A percentile compares a stretch with the other conserved stretches of the same genome.
Evolutionary conservation across 164 flowering plant species (phyloP).

Genomic region (Vitis cinerea): DNA sequence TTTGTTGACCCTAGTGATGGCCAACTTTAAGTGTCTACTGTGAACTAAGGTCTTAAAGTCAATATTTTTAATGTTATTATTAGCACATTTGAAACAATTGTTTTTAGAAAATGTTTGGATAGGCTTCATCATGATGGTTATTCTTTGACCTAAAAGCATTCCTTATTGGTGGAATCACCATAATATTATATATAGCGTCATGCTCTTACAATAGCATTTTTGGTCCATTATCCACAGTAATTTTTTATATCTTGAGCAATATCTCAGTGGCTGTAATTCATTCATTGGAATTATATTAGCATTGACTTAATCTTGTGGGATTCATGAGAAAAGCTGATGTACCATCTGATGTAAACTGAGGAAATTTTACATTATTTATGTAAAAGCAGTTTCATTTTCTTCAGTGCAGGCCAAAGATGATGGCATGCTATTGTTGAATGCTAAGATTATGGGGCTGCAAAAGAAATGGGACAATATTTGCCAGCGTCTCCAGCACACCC

Average conservation of each 20-base stretch:
- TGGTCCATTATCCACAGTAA: too few relatives aligned
- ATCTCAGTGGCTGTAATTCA: not conserved
- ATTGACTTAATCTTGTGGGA: not conserved
- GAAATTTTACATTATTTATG: conserved; percentile 1
- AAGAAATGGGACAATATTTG: conserved; percentile 55
- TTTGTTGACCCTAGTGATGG: not conserved
- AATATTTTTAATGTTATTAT: not conserved
- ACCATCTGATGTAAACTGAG: too few relatives aligned
- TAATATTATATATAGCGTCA: too few relatives aligned
- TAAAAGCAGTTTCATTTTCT: conserved; percentile 31
- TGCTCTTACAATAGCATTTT: too few relatives aligned
- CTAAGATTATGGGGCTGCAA: conserved; percentile 39
- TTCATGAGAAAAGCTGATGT: not conserved
- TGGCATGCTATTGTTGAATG: conserved; percentile 31
- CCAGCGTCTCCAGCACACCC: conserved; percentile 40
- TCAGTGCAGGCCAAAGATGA: conserved; percentile 88
- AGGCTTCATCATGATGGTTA: too few relatives aligned
- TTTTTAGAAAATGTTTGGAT: not conserved
- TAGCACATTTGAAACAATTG: not conserved
- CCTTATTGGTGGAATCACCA: too few relatives aligned
- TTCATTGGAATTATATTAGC: not conserved
- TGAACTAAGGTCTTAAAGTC: not conserved
- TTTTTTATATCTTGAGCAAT: too few relatives aligned
- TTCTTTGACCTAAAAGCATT: too few relatives aligned
- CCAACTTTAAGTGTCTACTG: not conserved